Conservation (phyloP, 1,284 basidiomycete genomes). For the Boletellus dicymbophilus region DNA sequence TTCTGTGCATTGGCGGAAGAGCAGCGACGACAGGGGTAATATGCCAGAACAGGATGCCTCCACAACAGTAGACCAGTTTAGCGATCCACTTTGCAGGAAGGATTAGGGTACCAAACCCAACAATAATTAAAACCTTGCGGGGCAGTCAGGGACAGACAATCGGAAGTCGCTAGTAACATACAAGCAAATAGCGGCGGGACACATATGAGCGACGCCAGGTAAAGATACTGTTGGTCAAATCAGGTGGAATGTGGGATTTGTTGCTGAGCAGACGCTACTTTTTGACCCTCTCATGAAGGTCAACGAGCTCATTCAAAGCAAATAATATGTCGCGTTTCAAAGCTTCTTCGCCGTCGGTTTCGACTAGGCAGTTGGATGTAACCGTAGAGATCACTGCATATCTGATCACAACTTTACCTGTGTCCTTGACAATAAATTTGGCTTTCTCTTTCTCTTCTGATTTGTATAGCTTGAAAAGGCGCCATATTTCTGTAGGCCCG, state of each 20-base stretch:
- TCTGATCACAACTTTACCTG: conserved; percentile 11
- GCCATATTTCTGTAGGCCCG: conserved; percentile 55
- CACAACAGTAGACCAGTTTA: conserved; percentile 46
- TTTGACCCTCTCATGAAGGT: conserved; percentile 65
- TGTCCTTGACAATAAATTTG: conserved; percentile 25
- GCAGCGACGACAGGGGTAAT: conserved; percentile 55
- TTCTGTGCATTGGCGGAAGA: conserved; percentile 46
- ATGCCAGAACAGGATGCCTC: conserved; percentile 66
- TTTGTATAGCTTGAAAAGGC: conserved; percentile 43
- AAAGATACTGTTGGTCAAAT: conserved; percentile 47
- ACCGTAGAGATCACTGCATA: background rate
- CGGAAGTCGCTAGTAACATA: conserved; percentile 28
- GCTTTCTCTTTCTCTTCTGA: conserved; percentile 26
- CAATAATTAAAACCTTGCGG: conserved; percentile 33
- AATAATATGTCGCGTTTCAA: conserved; percentile 45
- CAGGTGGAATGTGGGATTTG: conserved; percentile 2
- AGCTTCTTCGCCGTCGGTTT: conserved; percentile 37
- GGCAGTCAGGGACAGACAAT: conserved; percentile 1
- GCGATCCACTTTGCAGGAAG: conserved; percentile 52
- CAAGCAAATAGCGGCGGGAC: conserved; percentile 49
- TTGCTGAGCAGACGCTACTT: conserved; percentile 46
- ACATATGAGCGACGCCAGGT: conserved; percentile 59
- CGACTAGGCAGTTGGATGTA: conserved; percentile 1
- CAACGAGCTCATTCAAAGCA: conserved; percentile 49
- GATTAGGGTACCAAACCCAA: conserved; percentile 41